Conservation (phyloP, 495 filamentous ascomycete genomes). For the Pyrenula massariospora region DNA sequence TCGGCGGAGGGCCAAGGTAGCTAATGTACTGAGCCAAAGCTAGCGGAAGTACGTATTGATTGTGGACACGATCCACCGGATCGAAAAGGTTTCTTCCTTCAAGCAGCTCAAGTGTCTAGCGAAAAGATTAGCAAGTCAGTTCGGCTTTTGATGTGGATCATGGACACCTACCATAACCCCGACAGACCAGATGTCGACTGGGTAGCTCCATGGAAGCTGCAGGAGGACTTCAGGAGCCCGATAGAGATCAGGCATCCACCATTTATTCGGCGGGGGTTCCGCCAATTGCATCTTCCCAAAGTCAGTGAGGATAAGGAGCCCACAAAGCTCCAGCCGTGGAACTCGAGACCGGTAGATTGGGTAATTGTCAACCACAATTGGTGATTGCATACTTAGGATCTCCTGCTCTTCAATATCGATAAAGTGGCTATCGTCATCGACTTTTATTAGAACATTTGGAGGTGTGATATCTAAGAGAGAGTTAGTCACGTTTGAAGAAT, state of each 20-base stretch:
- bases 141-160: not conserved
- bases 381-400: no score
- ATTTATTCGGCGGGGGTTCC: constrained; percentile 4
- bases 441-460: no score
- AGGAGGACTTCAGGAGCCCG: constrained; percentile 13
- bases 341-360: constrained; percentile 8
- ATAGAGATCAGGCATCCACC: constrained; percentile 15
- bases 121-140: not conserved
- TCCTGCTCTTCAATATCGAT: no score
- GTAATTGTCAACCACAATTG: no score
- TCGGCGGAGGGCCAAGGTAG: constrained; percentile 11
- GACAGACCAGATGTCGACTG: constrained; percentile 14
- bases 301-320: constrained; percentile 11
- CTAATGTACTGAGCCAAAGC: constrained; percentile 18
- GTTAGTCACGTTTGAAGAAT: no score
- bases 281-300: constrained; percentile 10
- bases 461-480: no score
- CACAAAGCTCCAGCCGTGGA: constrained; percentile 4
- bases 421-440: no score
- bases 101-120: constrained; percentile 12
- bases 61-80: constrained; percentile 11
- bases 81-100: constrained; percentile 18
- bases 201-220: constrained; percentile 10
- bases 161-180: constrained; percentile 1
- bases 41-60: constrained; percentile 14